These are phyloP conservation scores for Prunus fruticosa DNA, from an alignment of 306 rosid genomes.

Conservation along the genomic window DNA sequence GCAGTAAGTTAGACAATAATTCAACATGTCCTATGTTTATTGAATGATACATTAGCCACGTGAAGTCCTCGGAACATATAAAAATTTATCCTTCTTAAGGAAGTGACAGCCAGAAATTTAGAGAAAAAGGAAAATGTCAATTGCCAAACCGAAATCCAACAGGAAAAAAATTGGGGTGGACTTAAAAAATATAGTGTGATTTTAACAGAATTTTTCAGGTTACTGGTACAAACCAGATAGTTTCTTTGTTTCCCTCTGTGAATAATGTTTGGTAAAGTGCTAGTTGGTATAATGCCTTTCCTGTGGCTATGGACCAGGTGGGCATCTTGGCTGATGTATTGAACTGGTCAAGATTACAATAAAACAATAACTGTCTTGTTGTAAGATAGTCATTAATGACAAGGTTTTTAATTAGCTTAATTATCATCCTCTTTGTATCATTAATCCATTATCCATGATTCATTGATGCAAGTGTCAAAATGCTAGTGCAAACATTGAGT, in stretches of 20 bases:
- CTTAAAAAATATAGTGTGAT: neutral
- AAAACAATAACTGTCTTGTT: neutral
- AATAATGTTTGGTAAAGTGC: neutral
- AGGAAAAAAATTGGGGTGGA: neutral
- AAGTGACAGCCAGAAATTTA: neutral
- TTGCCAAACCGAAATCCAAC: neutral
- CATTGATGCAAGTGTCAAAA: neutral
- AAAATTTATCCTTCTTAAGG: neutral
- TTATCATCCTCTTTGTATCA: neutral
- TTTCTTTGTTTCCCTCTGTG: neutral
- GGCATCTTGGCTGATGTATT: neutral
- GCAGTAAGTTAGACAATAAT: no score
- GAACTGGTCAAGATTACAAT: neutral
- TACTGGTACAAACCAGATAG: neutral
- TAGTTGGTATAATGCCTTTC: neutral
- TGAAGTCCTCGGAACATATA: no score
- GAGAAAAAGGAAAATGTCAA: neutral
- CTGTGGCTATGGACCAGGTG: neutral
- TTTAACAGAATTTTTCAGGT: neutral
- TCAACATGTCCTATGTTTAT: no score
- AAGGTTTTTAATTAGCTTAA: neutral
- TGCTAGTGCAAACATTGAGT: neutral
- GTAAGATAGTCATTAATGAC: neutral
- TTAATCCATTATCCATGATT: neutral
- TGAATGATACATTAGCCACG: no score